Conservation (phyloP, 345 rosid species). For the Citrus trifoliata region DNA sequence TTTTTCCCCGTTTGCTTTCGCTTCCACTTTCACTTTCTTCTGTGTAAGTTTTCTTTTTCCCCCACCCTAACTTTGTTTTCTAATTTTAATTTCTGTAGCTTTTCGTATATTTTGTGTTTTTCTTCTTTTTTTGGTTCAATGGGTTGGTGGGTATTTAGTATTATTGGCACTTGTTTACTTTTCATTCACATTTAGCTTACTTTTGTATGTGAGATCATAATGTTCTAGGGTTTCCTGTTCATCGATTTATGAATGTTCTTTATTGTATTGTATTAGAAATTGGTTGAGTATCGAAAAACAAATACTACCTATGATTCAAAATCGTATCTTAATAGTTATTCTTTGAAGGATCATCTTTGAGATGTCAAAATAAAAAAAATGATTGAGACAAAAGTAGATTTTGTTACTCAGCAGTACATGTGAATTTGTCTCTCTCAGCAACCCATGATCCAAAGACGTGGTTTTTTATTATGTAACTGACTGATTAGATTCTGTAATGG, state of each 20-base stretch:
- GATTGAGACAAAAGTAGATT: not conserved
- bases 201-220: not conserved
- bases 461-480: not conserved
- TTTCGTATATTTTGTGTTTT: not conserved
- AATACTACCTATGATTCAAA: not conserved
- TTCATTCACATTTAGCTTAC: not conserved
- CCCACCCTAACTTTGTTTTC: not conserved
- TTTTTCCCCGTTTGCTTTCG: not conserved
- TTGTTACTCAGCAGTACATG: not conserved
- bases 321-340: not conserved
- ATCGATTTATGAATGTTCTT: not conserved
- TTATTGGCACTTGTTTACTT: not conserved
- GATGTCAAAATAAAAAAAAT: not conserved
- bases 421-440: not conserved
- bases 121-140: not conserved
- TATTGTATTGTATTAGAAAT: not conserved
- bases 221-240: not conserved
- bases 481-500: not conserved
- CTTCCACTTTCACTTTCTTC: not conserved
- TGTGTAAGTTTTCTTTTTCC: constrained; percentile 10
- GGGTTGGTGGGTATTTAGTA: not conserved
- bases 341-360: not conserved
- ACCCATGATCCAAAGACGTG: not conserved
- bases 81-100: not conserved
- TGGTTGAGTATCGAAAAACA: not conserved